Evolutionary conservation across 805 yeast species (phyloP).

Genomic region (Sugiyamaella mastotermitis): DNA sequence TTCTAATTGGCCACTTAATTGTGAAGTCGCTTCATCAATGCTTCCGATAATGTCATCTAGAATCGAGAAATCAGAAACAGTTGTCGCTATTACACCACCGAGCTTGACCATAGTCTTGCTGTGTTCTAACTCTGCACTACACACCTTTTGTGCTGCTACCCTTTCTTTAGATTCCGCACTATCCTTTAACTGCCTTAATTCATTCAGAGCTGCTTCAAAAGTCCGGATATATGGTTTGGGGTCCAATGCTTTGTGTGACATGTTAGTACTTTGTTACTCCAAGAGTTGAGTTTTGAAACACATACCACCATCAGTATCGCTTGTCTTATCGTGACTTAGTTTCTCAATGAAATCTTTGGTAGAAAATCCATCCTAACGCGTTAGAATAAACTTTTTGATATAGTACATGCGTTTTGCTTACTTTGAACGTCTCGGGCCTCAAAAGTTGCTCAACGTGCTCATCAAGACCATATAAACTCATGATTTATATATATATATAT

Average conservation of each 20-base stretch:
- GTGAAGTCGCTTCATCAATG: slow-evolving; percentile 26
- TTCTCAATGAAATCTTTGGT: slow-evolving; percentile 78
- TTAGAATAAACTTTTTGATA: not conserved
- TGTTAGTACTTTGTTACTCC: slow-evolving; percentile 1
- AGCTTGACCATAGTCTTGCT: slow-evolving; percentile 57
- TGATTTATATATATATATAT: too few relatives aligned
- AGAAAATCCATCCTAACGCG: slow-evolving; percentile 39
- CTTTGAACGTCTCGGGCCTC: slow-evolving; percentile 25
- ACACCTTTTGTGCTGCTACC: slow-evolving; percentile 51
- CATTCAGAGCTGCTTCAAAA: slow-evolving; percentile 77
- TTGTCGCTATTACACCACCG: slow-evolving; percentile 37
- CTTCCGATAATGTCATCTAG: slow-evolving; percentile 29
- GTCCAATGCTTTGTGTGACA: slow-evolving; percentile 46
- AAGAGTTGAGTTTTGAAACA: not conserved
- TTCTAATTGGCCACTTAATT: slow-evolving; percentile 27
- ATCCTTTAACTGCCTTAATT: slow-evolving; percentile 54
- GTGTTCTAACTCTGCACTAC: slow-evolving; percentile 58
- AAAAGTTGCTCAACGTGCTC: slow-evolving; percentile 29
- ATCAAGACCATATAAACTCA: slow-evolving; percentile 28
- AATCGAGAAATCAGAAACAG: slow-evolving; percentile 30
- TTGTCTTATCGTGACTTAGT: slow-evolving; percentile 56
- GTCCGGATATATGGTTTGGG: slow-evolving; percentile 94
- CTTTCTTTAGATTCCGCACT: slow-evolving; percentile 49
- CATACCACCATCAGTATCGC: slow-evolving; percentile 14
- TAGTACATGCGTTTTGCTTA: slow-evolving; percentile 3